These are phyloP conservation scores for Venturia effusa DNA, from an alignment of 2,329 filamentous ascomycete genomes.

Conservation along the genomic window DNA sequence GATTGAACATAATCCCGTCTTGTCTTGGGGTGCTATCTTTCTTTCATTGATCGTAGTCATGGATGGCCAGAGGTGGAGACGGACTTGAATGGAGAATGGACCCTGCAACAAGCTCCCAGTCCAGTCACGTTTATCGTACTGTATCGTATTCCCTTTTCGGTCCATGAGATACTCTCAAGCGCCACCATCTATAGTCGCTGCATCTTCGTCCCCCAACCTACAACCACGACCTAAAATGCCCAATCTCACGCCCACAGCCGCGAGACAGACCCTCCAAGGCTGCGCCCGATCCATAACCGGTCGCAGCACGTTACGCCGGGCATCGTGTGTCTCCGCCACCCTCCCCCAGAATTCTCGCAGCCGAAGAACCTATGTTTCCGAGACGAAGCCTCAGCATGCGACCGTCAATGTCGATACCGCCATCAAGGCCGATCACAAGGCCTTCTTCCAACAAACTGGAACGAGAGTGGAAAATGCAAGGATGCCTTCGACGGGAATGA, in stretches of 20 bases:
- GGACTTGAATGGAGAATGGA: not conserved
- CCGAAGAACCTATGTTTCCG: constrained; percentile 67
- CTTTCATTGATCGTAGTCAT: not conserved
- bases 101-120: not conserved
- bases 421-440: constrained; percentile 77
- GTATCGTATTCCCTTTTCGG: constrained; percentile 1
- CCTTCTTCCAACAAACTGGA: constrained; percentile 54
- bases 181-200: not conserved
- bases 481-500: constrained; percentile 47
- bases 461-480: constrained; percentile 43
- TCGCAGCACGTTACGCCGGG: constrained; percentile 23
- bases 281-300: constrained; percentile 6
- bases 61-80: not conserved
- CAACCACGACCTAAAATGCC: constrained; percentile 28
- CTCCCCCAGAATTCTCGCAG: constrained; percentile 20
- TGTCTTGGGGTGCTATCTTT: not conserved
- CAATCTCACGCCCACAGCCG: constrained; percentile 48
- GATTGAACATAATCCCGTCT: too few species aligned
- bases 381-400: constrained; percentile 67
- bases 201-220: not conserved
- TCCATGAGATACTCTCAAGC: not conserved
- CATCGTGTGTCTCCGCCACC: constrained; percentile 22
- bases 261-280: constrained; percentile 57
- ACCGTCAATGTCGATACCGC: constrained; percentile 74
- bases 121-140: not conserved